Evolutionary conservation across 805 yeast species (phyloP), one percentile per base, ranked within the genome.

Genomic region (Suhomyces pyralidae): DNA sequence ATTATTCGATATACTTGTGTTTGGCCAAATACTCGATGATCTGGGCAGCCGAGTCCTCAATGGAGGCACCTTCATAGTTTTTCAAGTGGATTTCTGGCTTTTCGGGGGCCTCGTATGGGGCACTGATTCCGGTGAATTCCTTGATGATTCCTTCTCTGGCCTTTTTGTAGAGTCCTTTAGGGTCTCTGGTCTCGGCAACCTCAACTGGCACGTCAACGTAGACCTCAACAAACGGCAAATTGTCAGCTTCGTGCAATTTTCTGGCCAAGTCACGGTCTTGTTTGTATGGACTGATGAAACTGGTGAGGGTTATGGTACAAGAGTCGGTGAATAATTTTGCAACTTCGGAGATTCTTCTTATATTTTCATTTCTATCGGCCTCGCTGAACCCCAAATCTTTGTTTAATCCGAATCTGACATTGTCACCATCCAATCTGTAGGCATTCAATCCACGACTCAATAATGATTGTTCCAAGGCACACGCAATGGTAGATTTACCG

Each of bases 171-270:
- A 93, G 77, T 10, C 98, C 98, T 77, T 93, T 93, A 58, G 98
- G 98, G 71, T 93, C 98, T 76, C 98, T 89, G 71, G 90, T 81
- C 78, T 93, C 98, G 48, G 97, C 98, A 56, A 93, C 90, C 64
- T 86, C 91, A 49, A 93, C 79, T 34, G 98, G 97, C 45, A 91
- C 97, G 69, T 92, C 97, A 36, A 92, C 93, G 60, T 75, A 91
- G 7, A 93, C 96, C 76, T 92, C 98, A 51, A 92, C 81, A 64
- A 92, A 92, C 50, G 96, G 93, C 56, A 93, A 75, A 42, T 80
- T 80, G 58, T 85, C 82, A 55, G 83, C 83, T 57, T 81, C 83
- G 69, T 92, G 98, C 57, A 92, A 77, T 67, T 86, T 84, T 67
- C 98, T 84, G 32, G 97, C 98, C 59, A 79, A 81, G 51, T 83